Conservation (phyloP, 225 moss, liverwort and hornwort genomes). For the Sphagnum contortum region DNA sequence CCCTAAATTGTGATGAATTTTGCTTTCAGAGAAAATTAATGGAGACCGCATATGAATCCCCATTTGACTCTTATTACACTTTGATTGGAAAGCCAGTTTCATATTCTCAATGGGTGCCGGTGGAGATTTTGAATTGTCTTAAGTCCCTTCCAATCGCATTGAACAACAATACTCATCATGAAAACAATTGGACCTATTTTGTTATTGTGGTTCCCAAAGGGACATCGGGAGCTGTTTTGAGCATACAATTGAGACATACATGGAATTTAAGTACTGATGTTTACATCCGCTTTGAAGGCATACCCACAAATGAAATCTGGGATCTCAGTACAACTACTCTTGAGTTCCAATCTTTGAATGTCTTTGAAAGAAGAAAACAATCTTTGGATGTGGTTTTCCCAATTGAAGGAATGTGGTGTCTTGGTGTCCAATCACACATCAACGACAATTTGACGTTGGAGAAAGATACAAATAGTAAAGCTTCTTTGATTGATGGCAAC, state of each 20-base stretch:
- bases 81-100: slow-evolving; percentile 9
- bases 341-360: not conserved
- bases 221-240: slow-evolving; percentile 57
- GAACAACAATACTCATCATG: not conserved
- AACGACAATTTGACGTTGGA: too few relatives aligned
- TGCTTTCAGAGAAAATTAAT: slow-evolving; percentile 52
- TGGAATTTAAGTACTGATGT: slow-evolving; percentile 15
- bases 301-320: slow-evolving; percentile 39
- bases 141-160: too few relatives aligned
- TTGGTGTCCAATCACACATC: too few relatives aligned
- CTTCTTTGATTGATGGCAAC: too few relatives aligned
- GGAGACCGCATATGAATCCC: slow-evolving; percentile 44
- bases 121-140: too few relatives aligned
- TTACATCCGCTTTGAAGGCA: slow-evolving; percentile 56
- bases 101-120: slow-evolving; percentile 41
- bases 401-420: too few relatives aligned
- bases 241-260: slow-evolving; percentile 36
- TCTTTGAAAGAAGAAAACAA: too few relatives aligned
- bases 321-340: slow-evolving; percentile 22
- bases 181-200: slow-evolving; percentile 53
- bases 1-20: too few relatives aligned
- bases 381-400: too few relatives aligned
- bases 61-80: slow-evolving; percentile 64
- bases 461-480: too few relatives aligned
- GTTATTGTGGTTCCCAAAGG: slow-evolving; percentile 51